Evolutionary conservation across 805 yeast genomes (phyloP).

Genomic region (Ascoidea asiatica): DNA sequence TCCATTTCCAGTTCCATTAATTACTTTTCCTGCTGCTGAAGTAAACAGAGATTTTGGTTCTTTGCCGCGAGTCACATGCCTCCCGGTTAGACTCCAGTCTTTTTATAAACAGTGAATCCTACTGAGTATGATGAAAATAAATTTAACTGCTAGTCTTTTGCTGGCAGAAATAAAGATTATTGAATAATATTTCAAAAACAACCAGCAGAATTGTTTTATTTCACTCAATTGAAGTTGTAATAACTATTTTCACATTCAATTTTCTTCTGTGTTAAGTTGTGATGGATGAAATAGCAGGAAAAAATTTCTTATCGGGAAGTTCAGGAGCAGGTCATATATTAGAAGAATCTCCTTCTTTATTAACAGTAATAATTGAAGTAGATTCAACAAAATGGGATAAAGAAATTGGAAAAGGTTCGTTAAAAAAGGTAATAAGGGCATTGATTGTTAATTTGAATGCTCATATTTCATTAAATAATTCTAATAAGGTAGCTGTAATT

Average conservation of each 20-base stretch:
- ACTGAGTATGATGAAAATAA: too few species aligned
- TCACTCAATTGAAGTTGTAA: background rate
- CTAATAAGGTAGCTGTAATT: slow-evolving; percentile 73
- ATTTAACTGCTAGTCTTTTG: background rate
- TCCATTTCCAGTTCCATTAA: too few species aligned
- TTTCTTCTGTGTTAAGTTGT: background rate
- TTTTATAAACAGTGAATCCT: too few species aligned
- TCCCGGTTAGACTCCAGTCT: too few species aligned
- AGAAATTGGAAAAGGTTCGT: slow-evolving; percentile 17
- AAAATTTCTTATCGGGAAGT: slow-evolving; percentile 26
- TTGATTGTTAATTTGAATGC: slow-evolving; percentile 72
- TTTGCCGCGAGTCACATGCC: too few species aligned
- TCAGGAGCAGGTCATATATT: slow-evolving; percentile 15
- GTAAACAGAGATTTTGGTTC: too few species aligned
- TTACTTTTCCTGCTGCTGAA: too few species aligned
- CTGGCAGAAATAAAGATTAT: background rate
- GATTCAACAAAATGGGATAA: slow-evolving; percentile 42
- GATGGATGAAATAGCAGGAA: slow-evolving; percentile 61
- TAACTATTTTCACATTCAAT: background rate
- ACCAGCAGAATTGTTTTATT: background rate
- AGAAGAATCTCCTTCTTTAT: slow-evolving; percentile 66
- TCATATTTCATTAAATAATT: slow-evolving; percentile 72
- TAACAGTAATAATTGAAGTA: slow-evolving; percentile 67
- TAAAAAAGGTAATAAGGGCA: slow-evolving; percentile 49
- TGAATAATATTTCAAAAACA: slow-evolving; percentile 1